phyloP scores from a whole-genome alignment of 257 asterid species.

The Solanum paucissectum region DNA sequence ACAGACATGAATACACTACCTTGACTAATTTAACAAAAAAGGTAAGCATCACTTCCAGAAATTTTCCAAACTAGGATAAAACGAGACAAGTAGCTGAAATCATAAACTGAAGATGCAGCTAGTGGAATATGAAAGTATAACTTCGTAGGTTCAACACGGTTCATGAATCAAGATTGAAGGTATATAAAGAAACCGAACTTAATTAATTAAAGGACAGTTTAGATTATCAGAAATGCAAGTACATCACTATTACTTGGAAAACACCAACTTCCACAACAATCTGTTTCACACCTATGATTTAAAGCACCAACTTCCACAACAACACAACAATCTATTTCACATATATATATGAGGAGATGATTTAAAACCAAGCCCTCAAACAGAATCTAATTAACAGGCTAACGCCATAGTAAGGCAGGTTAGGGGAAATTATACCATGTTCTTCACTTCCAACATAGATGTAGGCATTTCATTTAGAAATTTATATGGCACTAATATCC shows the following conservation, averaged over 20 bases:
- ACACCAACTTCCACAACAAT: neutral
- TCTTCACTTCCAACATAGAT: neutral
- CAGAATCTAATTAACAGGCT: neutral
- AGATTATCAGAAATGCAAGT: neutral
- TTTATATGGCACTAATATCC: neutral
- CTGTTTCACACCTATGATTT: neutral
- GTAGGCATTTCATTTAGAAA: neutral
- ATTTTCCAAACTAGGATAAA: neutral
- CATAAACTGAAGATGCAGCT: neutral
- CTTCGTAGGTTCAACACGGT: neutral
- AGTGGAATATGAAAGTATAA: neutral
- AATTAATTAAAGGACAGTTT: neutral
- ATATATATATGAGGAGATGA: neutral
- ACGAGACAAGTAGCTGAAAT: neutral
- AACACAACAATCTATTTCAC: neutral
- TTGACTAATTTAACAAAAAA: neutral
- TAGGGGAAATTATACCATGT: neutral
- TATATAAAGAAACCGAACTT: neutral
- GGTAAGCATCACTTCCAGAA: neutral
- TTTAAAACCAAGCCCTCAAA: neutral
- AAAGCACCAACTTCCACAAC: neutral
- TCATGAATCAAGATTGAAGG: neutral
- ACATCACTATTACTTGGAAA: neutral
- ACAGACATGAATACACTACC: neutral
- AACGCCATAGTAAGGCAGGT: neutral